phyloP scores from a whole-genome alignment of 768 basidiomycete species.

The Lentinus brumalis region DNA sequence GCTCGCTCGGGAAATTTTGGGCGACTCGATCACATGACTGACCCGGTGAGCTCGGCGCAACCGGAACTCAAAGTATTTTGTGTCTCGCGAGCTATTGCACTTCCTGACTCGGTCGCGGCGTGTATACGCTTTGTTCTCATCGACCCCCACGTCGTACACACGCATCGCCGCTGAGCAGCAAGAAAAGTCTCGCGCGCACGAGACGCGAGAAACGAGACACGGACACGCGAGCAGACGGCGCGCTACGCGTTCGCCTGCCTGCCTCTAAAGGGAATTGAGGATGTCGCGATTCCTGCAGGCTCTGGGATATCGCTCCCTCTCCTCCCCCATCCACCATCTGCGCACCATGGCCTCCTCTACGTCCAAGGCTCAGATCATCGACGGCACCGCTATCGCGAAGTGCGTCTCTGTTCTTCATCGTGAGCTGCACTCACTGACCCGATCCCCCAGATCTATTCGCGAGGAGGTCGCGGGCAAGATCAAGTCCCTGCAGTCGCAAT shows the following conservation, averaged over 20 bases:
- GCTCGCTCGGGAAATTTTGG: slow-evolving; percentile 23
- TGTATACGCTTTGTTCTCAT: slow-evolving; percentile 2
- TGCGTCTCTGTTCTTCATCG: slow-evolving; percentile 36
- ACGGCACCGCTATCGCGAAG: slow-evolving; percentile 87
- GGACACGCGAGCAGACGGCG: slow-evolving; percentile 18
- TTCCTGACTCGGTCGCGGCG: slow-evolving; percentile 10
- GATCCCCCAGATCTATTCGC: slow-evolving; percentile 68
- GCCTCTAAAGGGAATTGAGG: slow-evolving; percentile 27
- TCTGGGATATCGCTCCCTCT: slow-evolving; percentile 15
- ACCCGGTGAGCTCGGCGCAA: not conserved
- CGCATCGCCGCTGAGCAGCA: not conserved
- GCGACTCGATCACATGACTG: slow-evolving; percentile 16
- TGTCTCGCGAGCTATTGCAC: not conserved
- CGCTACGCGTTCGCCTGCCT: slow-evolving; percentile 23
- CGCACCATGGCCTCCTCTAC: slow-evolving; percentile 31
- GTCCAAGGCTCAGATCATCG: slow-evolving; percentile 59
- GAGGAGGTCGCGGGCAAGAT: slow-evolving; percentile 74
- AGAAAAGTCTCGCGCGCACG: slow-evolving; percentile 9
- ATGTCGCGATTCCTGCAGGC: slow-evolving; percentile 23
- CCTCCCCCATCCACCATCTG: slow-evolving; percentile 22
- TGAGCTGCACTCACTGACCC: slow-evolving; percentile 5
- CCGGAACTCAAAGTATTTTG: not conserved
- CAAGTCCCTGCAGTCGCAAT: slow-evolving; percentile 57
- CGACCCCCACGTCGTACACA: slow-evolving; percentile 2
- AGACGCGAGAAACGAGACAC: slow-evolving; percentile 13